These are phyloP conservation scores for Discostella stelligera DNA, from an alignment of 352 stramenopile genomes.

Conservation along the genomic window DNA sequence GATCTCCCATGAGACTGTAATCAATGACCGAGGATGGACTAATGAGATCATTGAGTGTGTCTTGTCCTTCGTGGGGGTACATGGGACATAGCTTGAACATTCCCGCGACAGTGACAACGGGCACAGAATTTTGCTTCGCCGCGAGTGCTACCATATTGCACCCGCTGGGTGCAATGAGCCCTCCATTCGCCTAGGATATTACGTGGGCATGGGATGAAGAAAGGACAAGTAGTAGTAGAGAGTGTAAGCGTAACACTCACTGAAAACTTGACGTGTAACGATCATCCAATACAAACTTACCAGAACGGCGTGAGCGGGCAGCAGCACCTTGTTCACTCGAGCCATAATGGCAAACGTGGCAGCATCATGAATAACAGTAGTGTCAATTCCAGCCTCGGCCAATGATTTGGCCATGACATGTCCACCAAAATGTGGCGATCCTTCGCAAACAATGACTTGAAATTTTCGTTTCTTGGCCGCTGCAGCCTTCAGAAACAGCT, in stretches of 20 bases:
- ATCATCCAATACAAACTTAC: slow-evolving; percentile 19
- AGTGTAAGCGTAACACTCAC: not conserved
- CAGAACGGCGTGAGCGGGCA: slow-evolving; percentile 94
- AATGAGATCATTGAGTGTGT: slow-evolving; percentile 87
- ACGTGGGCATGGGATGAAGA: not conserved
- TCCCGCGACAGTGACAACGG: slow-evolving; percentile 94
- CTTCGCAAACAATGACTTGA: slow-evolving; percentile 92
- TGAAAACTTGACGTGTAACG: too few relatives aligned
- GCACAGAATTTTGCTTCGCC: slow-evolving; percentile 94
- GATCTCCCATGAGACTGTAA: slow-evolving; percentile 55
- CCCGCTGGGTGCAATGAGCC: slow-evolving; percentile 92
- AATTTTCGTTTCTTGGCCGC: slow-evolving; percentile 87
- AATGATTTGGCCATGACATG: slow-evolving; percentile 85
- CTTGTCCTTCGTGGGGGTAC: slow-evolving; percentile 95
- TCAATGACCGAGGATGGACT: slow-evolving; percentile 53
- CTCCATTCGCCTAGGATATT: slow-evolving; percentile 87
- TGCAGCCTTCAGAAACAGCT: slow-evolving; percentile 82
- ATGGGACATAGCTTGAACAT: slow-evolving; percentile 98
- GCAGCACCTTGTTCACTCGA: slow-evolving; percentile 93
- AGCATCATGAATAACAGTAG: slow-evolving; percentile 95
- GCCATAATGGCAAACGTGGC: slow-evolving; percentile 97
- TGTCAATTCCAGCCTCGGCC: slow-evolving; percentile 88
- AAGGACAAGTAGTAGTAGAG: not conserved
- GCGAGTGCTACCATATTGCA: slow-evolving; percentile 94
- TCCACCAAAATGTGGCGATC: slow-evolving; percentile 89